Conservation (phyloP, 2,329 filamentous ascomycete species). For the Fusarium sp. region DNA sequence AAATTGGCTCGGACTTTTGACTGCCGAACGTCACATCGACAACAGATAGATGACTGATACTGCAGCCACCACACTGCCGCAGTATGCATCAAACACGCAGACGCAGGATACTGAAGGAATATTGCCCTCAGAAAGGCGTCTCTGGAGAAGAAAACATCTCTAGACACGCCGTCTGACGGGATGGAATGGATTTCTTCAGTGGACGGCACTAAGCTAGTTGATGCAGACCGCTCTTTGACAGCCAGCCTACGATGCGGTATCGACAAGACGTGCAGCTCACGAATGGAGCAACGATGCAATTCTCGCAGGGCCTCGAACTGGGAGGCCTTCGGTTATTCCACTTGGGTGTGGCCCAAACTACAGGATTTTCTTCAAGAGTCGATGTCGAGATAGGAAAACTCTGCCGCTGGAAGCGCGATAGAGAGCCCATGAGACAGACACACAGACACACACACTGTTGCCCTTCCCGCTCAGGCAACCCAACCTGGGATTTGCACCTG, state of each 20-base stretch:
- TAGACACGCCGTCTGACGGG: conserved; percentile 9
- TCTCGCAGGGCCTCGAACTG: conserved; percentile 30
- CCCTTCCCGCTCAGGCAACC: conserved; percentile 10
- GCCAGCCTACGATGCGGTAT: conserved; percentile 30
- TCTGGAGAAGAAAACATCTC: not conserved
- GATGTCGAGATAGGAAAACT: not conserved
- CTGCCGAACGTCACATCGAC: conserved; percentile 11
- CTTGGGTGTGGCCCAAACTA: conserved; percentile 15
- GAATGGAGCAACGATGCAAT: conserved; percentile 22
- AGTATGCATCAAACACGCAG: conserved; percentile 17
- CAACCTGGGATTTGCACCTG: conserved; percentile 12
- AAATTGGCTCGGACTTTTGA: conserved; percentile 20
- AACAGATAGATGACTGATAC: not conserved
- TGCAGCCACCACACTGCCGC: conserved; percentile 6
- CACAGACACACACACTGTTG: conserved; percentile 6
- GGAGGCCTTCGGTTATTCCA: conserved; percentile 21
- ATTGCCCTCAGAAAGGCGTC: conserved; percentile 2
- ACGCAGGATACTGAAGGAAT: not conserved
- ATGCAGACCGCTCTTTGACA: conserved; percentile 45
- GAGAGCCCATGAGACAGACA: conserved; percentile 26
- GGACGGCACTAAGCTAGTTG: conserved; percentile 32
- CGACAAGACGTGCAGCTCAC: conserved; percentile 36
- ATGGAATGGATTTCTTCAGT: conserved; percentile 17
- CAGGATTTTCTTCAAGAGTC: conserved; percentile 1
- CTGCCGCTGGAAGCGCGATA: conserved; percentile 34